Percentiles rank a stretch among this genome's conserved stretches.
Conservation (phyloP, 2,329 filamentous ascomycete genomes). For the Tetracladium maxilliforme region DNA sequence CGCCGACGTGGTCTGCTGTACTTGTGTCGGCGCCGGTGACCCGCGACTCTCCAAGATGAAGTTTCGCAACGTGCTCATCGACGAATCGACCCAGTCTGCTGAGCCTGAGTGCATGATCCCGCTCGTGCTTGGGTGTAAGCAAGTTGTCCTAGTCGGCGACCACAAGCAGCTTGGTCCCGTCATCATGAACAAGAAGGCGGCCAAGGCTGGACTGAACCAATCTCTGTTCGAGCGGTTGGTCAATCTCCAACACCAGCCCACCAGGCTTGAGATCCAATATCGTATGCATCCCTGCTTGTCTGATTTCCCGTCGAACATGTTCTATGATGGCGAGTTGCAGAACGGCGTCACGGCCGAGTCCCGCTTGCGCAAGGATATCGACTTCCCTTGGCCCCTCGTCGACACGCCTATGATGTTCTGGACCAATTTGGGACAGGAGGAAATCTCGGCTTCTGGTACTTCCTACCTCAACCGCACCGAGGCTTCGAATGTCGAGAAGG, state of each 20-base stretch:
- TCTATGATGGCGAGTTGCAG: slow-evolving; percentile 93
- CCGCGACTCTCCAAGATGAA: slow-evolving; percentile 93
- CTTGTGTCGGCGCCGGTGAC: slow-evolving; percentile 92
- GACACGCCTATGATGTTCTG: slow-evolving; percentile 99
- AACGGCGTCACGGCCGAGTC: slow-evolving; percentile 89
- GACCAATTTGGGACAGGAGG: slow-evolving; percentile 94
- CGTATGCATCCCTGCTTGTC: slow-evolving; percentile 98
- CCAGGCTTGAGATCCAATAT: slow-evolving; percentile 92
- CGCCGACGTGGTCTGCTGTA: slow-evolving; percentile 97
- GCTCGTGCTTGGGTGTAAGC: slow-evolving; percentile 91
- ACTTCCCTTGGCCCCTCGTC: slow-evolving; percentile 92
- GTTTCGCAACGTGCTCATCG: slow-evolving; percentile 94
- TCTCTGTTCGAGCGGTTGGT: slow-evolving; percentile 97
- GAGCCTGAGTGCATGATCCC: slow-evolving; percentile 99
- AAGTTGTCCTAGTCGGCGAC: slow-evolving; percentile 95
- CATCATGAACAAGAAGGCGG: slow-evolving; percentile 99
- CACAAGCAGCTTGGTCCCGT: slow-evolving; percentile 96
- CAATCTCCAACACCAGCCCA: slow-evolving; percentile 77
- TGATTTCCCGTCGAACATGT: slow-evolving; percentile 98
- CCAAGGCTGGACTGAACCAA: slow-evolving; percentile 93
- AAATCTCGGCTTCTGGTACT: slow-evolving; percentile 94
- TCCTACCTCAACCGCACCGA: slow-evolving; percentile 97
- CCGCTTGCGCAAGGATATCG: slow-evolving; percentile 79
- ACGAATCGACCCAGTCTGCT: slow-evolving; percentile 95
- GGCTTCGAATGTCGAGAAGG: slow-evolving; percentile 94